Base-by-base conservation (phyloP, 2,329 filamentous ascomycete genomes). In the Microcyclospora tardicrescens region DNA sequence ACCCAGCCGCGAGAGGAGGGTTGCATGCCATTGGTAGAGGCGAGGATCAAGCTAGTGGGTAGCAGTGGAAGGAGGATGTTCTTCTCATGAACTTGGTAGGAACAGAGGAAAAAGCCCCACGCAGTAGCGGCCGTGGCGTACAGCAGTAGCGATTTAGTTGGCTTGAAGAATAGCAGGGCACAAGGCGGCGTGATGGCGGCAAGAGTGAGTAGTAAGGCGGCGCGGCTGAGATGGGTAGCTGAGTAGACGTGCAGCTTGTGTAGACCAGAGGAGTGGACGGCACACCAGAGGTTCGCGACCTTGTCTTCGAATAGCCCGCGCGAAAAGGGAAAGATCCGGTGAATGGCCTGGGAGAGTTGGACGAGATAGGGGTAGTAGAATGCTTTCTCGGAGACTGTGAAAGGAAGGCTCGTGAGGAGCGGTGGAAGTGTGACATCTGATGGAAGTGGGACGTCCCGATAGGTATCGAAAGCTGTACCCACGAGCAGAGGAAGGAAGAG, bases 251-350 rank as follows among this genome's bases (percentile, higher is more conserved):
- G 75, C 29, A 98, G 74, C 63, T 98, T 98, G 64, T 94, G 71
- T 39, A 93, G 71, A 5, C 57, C 57, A 10, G 56, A 58, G 1
- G 91, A 81, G 57, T 96, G 93, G 40, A 89, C 70, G 4, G 86
- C 81, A 58, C 91, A 98, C 91, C 91, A 98, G 54, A 95, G 81
- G 58, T 98, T 98, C 54, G 91, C 91, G 14, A 98, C 93, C 62
- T 98, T 98, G 66, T 96, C 91, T 63, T 98, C 93, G 54, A 96
- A 98, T 6, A 98, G 66, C 3, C 91, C 91, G n/a, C 91, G 78
- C 1, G 87, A 78, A 56, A 98, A 95, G 1, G 93, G 91, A 53
- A 98, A 96, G 41, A 96, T 74, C n/a, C 91, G 81, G 58, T 95
- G 84, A 10, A 95, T 64, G 51, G 86, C 75, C 61, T 98, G 93